phyloP scores from a whole-genome alignment of 2,329 filamentous ascomycete species.

The Fusarium sp. region DNA sequence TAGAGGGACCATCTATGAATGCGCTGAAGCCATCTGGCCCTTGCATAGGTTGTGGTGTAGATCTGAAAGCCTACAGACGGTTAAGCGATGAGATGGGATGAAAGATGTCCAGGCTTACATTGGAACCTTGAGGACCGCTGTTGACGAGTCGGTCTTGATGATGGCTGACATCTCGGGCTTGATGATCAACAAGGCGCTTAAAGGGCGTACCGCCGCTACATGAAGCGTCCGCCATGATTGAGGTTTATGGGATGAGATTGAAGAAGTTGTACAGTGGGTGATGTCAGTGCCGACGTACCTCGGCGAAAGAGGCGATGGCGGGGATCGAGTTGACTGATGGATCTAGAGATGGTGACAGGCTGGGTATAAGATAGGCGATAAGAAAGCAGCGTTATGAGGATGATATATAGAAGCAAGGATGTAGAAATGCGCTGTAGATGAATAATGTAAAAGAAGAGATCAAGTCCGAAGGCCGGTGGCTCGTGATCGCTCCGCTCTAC shows the following conservation, averaged over 20 bases:
- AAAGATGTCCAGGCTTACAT: constrained; percentile 40
- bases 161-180: constrained; percentile 53
- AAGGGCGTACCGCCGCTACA: constrained; percentile 56
- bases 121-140: constrained; percentile 42
- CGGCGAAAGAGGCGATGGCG: constrained; percentile 23
- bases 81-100: neutral
- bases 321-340: neutral
- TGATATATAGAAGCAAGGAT: neutral
- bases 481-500: constrained; percentile 40
- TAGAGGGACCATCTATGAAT: constrained; percentile 47
- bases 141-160: constrained; percentile 54
- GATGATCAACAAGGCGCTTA: constrained; percentile 55
- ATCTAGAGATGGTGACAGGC: neutral
- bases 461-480: constrained; percentile 30
- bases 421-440: constrained; percentile 16
- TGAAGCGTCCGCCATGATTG: constrained; percentile 53
- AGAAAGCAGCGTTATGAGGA: too few relatives aligned
- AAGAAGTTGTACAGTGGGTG: neutral
- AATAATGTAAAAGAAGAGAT: constrained; percentile 26
- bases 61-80: constrained; percentile 47
- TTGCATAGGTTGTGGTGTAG: constrained; percentile 42
- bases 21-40: constrained; percentile 48
- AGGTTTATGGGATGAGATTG: neutral
- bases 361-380: neutral
- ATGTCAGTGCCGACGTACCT: constrained; percentile 24